These are phyloP conservation scores for Mortierella antarctica DNA, from an alignment of 192 early-diverging fungal genomes.

Conservation along the genomic window DNA sequence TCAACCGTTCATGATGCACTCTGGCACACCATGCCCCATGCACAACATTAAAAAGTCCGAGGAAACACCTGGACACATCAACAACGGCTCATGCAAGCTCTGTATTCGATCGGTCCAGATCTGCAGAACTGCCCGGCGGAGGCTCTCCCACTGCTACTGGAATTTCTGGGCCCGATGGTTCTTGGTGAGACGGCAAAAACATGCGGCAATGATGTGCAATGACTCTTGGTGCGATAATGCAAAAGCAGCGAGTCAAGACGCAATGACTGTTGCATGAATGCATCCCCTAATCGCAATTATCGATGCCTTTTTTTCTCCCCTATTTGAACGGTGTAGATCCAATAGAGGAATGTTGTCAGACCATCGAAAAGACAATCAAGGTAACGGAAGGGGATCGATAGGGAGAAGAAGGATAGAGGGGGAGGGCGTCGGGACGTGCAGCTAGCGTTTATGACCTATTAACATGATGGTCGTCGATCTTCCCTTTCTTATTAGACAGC, in stretches of 20 bases:
- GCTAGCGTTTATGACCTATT: neutral
- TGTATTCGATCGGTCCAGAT: constrained; percentile 34
- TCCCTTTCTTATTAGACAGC: constrained; percentile 18
- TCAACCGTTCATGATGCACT: too few relatives aligned
- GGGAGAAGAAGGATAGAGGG: neutral
- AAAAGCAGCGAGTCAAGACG: too few relatives aligned
- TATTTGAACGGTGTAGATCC: constrained; percentile 16
- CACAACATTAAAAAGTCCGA: constrained; percentile 5
- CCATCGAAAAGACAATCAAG: constrained; percentile 33
- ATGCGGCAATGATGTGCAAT: neutral
- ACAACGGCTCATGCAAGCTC: constrained; percentile 47
- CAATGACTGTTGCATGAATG: neutral
- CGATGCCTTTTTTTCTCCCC: neutral
- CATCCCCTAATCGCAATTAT: neutral
- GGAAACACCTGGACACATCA: constrained; percentile 41
- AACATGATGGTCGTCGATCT: constrained; percentile 6
- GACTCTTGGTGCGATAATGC: neutral
- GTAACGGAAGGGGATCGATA: constrained; percentile 6
- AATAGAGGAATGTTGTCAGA: constrained; percentile 27
- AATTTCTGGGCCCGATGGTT: constrained; percentile 34
- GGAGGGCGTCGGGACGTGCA: neutral
- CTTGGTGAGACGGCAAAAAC: constrained; percentile 27
- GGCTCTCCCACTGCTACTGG: constrained; percentile 16
- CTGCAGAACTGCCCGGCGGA: constrained; percentile 31
- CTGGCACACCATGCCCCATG: neutral